Conservation (phyloP, 2,329 filamentous ascomycete genomes). For the Colletotrichum paranaense region DNA sequence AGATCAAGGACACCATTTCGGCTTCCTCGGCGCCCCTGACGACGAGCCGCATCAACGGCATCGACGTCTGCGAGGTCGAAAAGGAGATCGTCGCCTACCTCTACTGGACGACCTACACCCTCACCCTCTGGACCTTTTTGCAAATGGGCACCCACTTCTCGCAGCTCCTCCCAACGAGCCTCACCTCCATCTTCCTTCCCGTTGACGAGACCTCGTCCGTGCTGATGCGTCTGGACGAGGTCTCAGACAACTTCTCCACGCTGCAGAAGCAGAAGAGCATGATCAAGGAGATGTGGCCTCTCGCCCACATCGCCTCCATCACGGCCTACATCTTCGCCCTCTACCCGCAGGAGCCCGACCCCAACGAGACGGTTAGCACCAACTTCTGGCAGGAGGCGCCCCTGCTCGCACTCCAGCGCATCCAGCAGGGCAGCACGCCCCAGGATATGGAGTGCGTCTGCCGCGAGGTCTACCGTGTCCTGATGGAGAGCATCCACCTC, state of each 20-base stretch:
- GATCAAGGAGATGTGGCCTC: slow-evolving; percentile 48
- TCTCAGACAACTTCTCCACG: slow-evolving; percentile 51
- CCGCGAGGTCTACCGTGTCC: slow-evolving; percentile 42
- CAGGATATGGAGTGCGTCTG: slow-evolving; percentile 40
- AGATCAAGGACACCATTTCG: slow-evolving; percentile 46
- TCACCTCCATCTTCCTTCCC: slow-evolving; percentile 44
- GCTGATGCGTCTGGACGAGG: slow-evolving; percentile 47
- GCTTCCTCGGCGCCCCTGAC: slow-evolving; percentile 41
- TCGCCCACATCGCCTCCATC: slow-evolving; percentile 46
- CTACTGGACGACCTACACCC: slow-evolving; percentile 52
- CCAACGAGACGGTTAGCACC: slow-evolving; percentile 31
- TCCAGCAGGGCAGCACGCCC: slow-evolving; percentile 38
- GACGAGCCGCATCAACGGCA: slow-evolving; percentile 52
- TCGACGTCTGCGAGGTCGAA: slow-evolving; percentile 53
- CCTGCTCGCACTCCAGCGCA: slow-evolving; percentile 37
- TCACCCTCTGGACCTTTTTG: slow-evolving; percentile 51
- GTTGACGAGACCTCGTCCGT: slow-evolving; percentile 43
- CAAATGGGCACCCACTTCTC: slow-evolving; percentile 46
- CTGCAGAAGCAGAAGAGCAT: slow-evolving; percentile 48
- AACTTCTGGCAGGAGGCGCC: slow-evolving; percentile 40
- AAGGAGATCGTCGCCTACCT: slow-evolving; percentile 51
- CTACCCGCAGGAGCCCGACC: slow-evolving; percentile 38
- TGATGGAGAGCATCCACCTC: slow-evolving; percentile 42
- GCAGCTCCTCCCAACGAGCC: slow-evolving; percentile 38
- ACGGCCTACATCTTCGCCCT: slow-evolving; percentile 44